Evolutionary conservation across 306 rosid genomes (phyloP).

Genomic region (Biancaea sappan): DNA sequence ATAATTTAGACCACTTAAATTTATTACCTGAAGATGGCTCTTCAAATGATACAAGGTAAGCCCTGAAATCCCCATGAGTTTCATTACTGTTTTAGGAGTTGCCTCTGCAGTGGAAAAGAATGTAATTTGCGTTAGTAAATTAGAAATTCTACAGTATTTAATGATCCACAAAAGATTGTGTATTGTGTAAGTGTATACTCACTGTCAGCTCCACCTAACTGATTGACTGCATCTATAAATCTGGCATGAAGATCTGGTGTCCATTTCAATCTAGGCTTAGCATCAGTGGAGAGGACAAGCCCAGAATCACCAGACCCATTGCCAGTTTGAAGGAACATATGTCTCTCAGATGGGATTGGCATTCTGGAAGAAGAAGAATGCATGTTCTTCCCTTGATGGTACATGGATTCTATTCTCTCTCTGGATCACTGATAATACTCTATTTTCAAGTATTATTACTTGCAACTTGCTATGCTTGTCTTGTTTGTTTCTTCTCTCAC

Average conservation of each 20-base stretch:
- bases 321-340: slow-evolving; percentile 62
- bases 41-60: slow-evolving; percentile 86
- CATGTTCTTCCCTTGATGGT: slow-evolving; percentile 62
- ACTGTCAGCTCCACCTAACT: slow-evolving; percentile 92
- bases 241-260: slow-evolving; percentile 86
- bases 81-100: slow-evolving; percentile 93
- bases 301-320: slow-evolving; percentile 68
- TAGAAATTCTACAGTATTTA: slow-evolving; percentile 4
- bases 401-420: slow-evolving; percentile 41
- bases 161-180: slow-evolving; percentile 7
- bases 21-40: slow-evolving; percentile 90
- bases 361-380: slow-evolving; percentile 61
- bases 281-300: slow-evolving; percentile 90
- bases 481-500: slow-evolving; percentile 34
- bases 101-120: slow-evolving; percentile 65
- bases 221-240: slow-evolving; percentile 81
- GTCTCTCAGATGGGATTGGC: slow-evolving; percentile 61
- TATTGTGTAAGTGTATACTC: slow-evolving; percentile 46
- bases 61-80: slow-evolving; percentile 87
- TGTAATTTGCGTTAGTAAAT: slow-evolving; percentile 1
- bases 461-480: slow-evolving; percentile 14
- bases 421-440: slow-evolving; percentile 27
- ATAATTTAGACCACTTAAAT: background rate
- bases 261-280: slow-evolving; percentile 91
- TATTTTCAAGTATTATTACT: slow-evolving; percentile 30